Evolutionary conservation across 371 early-diverging fungal genomes (phyloP), one percentile per base, ranked within the genome.

Genomic region (Fennellomyces sp.): DNA sequence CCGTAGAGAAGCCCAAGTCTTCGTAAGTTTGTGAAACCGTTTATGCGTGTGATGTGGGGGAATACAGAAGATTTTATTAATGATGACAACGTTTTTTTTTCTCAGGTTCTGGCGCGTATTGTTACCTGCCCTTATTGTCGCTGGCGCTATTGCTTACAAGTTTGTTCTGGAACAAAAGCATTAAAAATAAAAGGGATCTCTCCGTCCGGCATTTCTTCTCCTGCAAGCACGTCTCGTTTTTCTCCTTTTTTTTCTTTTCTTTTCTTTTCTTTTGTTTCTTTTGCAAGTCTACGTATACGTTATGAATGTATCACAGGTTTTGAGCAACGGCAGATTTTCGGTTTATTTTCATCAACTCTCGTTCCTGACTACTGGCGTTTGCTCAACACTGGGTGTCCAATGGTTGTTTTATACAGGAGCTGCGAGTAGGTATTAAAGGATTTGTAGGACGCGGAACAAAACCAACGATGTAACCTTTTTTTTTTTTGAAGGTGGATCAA

Each of bases 331-430:
- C 17, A 4, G 23, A 6, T 1, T 45, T 21, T 21, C 12, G 4
- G n/a, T 45, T 23, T 45, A 25, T 19, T 45, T 45, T 4, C 83
- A 87, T 50, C 85, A 87, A 56, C 52, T 72, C 12, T 65, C 74
- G 19, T 87, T 84, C 58, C 58, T 87, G 2, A 17, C 73, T 29
- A 80, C 86, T n/a, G 88, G 88, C 3, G 62, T 87, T n/a, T 79
- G 69, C 53, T 76, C 79, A 11, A 84, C 88, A 5, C 68, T 87
- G 27, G 84, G 82, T 5, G 72, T 76, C 6, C 88, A 87, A 60
- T 87, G 84, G 81, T 56, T 87, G n/a, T 82, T 84, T 52, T 87
- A 87, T 61, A 75, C 81, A 58, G 85, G 85, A 33, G 88, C 85
- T 27, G 84, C 88, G 3, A 82, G 86, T 85, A 80, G 39, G 39